Base-by-base conservation (phyloP, 192 early-diverging fungal genomes). In the Coemansia erecta region DNA sequence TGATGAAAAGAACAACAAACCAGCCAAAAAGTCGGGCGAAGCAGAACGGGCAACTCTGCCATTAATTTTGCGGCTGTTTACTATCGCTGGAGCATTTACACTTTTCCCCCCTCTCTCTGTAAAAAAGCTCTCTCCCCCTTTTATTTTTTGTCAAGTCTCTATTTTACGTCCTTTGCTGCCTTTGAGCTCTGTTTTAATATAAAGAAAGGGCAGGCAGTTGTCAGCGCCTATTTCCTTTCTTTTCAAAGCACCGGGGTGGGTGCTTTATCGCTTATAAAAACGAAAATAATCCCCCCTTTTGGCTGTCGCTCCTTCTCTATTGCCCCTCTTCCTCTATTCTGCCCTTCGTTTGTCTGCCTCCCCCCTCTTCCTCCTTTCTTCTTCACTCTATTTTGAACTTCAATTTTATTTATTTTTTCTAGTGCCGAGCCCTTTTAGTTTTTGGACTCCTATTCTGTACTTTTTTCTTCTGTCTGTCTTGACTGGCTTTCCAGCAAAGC, bases 381-480 rank as follows among this genome's bases (percentile, higher is more conserved):
- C 15, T 60, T 21, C 11, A 40, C 37, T 60, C 21, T 41, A 24
- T 51, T 2, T 31, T 47, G 8, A 33, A 2, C 17, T 48, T 19
- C 40, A 21, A 50, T 50, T 60, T 24, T 21, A 19, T 51, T 45
- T 60, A 31, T 41, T 33, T 13, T 50, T 48, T 19, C 46, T 19
- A 48, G 24, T 26, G 26, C 4, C 26, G 26, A 26, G 26, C 1
- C 26, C 26, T 26, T 26, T 26, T 26, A 4, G 26, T 26, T 26
- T 37, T 37, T 37, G 35, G 35, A 9, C 35, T 37, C 35, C 8
- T 37, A 37, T 37, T 37, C 8, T 37, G 35, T 37, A 37, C 10
- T 37, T 37, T 37, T 37, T 37, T 37, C 1, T 37, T 11, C 10
- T 37, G 35, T 37, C 35, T 37, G 35, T 11, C 8, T 7, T 37